Evolutionary conservation across 805 yeast species (phyloP).

Genomic region (Candida endomychidarum): DNA sequence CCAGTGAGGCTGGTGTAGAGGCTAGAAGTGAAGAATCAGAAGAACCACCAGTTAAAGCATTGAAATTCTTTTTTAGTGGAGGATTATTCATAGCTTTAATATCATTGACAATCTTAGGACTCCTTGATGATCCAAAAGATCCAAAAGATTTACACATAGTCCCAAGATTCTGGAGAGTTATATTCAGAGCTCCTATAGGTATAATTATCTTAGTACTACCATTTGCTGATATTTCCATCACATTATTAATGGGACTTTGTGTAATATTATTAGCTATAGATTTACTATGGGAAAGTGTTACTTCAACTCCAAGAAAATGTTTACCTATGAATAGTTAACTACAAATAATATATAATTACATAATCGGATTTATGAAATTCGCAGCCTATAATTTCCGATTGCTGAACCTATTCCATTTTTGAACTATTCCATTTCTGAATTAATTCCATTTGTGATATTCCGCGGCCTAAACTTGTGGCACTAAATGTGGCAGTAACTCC

Average conservation of each 20-base stretch:
- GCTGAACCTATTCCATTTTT: too few species aligned
- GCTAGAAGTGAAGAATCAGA: slow-evolving; percentile 19
- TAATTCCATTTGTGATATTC: too few species aligned
- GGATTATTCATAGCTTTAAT: slow-evolving; percentile 49
- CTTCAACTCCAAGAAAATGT: slow-evolving; percentile 23
- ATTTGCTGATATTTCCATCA: slow-evolving; percentile 43
- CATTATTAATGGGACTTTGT: slow-evolving; percentile 44
- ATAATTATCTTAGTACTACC: slow-evolving; percentile 39
- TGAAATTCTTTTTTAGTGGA: slow-evolving; percentile 52
- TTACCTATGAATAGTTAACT: too few species aligned
- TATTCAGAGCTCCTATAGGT: slow-evolving; percentile 43
- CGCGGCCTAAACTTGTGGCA: too few species aligned
- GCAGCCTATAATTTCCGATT: too few species aligned
- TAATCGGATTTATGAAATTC: too few species aligned
- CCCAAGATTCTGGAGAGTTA: slow-evolving; percentile 37
- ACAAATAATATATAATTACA: too few species aligned
- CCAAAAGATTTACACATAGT: slow-evolving; percentile 28
- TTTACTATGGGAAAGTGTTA: slow-evolving; percentile 37
- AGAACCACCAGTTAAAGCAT: slow-evolving; percentile 37
- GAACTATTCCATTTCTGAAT: too few species aligned
- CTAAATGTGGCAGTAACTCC: too few species aligned
- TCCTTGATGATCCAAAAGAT: slow-evolving; percentile 47
- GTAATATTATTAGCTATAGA: slow-evolving; percentile 33
- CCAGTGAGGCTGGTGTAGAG: not conserved
- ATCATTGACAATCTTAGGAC: slow-evolving; percentile 40